Base-by-base conservation (phyloP, 768 basidiomycete species). In the Naganishia vishniacii region DNA sequence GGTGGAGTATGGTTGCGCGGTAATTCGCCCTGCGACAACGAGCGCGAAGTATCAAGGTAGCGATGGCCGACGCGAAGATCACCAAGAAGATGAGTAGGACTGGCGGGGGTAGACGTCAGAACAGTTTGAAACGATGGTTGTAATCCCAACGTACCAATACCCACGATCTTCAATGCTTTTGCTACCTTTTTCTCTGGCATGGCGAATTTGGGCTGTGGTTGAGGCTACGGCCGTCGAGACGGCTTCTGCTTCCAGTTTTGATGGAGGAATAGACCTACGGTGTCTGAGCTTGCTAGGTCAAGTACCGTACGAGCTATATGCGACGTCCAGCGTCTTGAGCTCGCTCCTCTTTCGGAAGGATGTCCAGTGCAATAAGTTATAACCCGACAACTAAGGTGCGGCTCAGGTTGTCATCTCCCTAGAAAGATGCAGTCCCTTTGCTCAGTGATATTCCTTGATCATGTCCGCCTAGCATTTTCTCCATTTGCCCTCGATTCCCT, bases 61-160 rank as follows among this genome's bases (percentile, higher is more conserved):
- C 45, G 32, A 47, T n/a, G 40, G 46, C 60, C 16, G 47, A 5
- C 12, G 32, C 60, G 20, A 61, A 40, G 60, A 61, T 26, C 18
- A 61, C 23, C 26, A 61, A 18, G 32, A 61, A 40, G 1, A 61
- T 25, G 20, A 47, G 60, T 23, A 61, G 46, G 32, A 48, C 45
- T 40, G 29, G 20, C 5, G 28, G 4, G 31, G 7, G 60, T 32
- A 16, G 25, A 47, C 4, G 20, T 6, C 23, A 9, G 23, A n/a
- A 37, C 25, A 7, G n/a, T 20, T 46, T n/a, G n/a, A n/a, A n/a
- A 23, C 18, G 26, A 59, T 41, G 37, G n/a, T 4, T 6, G 34
- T 20, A 16, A 3, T 18, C 42, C 3, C 6, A n/a, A 60, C 42
- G 9, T 47, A 47, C 42, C 41, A 11, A 60, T 44, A 25, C 59